These are phyloP conservation scores for Cercis canadensis DNA, from an alignment of 306 rosid genomes.

Conservation along the genomic window DNA sequence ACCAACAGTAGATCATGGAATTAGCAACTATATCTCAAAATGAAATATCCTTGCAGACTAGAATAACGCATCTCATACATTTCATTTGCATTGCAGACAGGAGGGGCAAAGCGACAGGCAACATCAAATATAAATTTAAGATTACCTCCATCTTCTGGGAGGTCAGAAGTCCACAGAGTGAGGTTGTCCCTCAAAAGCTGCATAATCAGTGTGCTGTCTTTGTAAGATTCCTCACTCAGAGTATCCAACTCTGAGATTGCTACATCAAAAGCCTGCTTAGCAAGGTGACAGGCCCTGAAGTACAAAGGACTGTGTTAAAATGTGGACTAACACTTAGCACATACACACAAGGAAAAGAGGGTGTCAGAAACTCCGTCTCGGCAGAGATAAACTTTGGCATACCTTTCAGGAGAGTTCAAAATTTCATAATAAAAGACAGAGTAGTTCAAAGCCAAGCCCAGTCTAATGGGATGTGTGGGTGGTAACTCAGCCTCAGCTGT, in stretches of 20 bases:
- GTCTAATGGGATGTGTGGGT: constrained; percentile 68
- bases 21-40: not conserved
- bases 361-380: not conserved
- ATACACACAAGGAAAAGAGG: not conserved
- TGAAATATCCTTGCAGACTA: not conserved
- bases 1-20: constrained; percentile 18
- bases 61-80: constrained; percentile 12
- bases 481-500: constrained; percentile 62
- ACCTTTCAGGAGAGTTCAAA: constrained; percentile 78
- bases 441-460: constrained; percentile 73
- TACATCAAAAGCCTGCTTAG: constrained; percentile 40
- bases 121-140: not conserved
- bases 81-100: not conserved
- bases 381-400: constrained; percentile 19
- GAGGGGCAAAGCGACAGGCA: not conserved
- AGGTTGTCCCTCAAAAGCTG: constrained; percentile 64
- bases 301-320: constrained; percentile 25
- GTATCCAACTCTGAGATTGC: constrained; percentile 60
- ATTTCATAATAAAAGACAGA: constrained; percentile 83
- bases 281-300: constrained; percentile 68
- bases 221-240: constrained; percentile 58
- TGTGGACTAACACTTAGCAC: not conserved
- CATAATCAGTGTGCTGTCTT: constrained; percentile 63
- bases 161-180: constrained; percentile 63
- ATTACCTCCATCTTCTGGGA: constrained; percentile 62